Evolutionary conservation across 805 yeast species (phyloP), one percentile per base, ranked within the genome.

Genomic region (Schwanniomyces yamadae): DNA sequence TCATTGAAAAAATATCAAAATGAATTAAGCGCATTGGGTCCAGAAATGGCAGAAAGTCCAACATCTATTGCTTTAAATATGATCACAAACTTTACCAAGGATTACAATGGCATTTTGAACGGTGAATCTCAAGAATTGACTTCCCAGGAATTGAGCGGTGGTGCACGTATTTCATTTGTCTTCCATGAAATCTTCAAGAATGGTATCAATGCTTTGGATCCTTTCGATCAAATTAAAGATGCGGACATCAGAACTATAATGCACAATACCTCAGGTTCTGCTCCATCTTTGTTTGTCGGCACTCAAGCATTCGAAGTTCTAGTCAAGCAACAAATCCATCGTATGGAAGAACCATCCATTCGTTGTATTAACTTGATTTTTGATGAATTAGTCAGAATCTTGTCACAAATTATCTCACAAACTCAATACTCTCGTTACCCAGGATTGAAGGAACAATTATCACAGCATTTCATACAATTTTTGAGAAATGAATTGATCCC

Each of bases 291-390:
- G 52, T 91, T 91, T 67, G 98, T 91, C 42, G 98, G 98, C 16
- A 91, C 98, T 7, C 93, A 88, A 52, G 97, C 97, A 0, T 91
- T 91, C 61, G 99, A 93, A 61, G 95, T 90, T 13, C 77, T 90
- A 44, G 97, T 91, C 31, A 89, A 87, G 63, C 95, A 88, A 59
- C 96, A 88, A 65, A 90, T 91, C 48, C 80, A 75, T 52, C 80
- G 98, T 62, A 88, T 93, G 68, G 96, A 90, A 65, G 97, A 91
- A 52, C 99, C 99, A 9, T 70, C 93, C 3, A 51, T 86, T 41
- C 80, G 95, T 52, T 87, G 97, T 70, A 89, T 90, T 43, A 80
- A 84, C 43, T 77, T 91, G 51, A 85, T 91, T 37, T 93, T 87
- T 61, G 99, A 91, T 62, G 99, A 93, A 69, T 75, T 93, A 58